A percentile compares a stretch with the other conserved stretches of the same genome.
phyloP scores from a whole-genome alignment of 2,329 filamentous ascomycete species.

The Ophiocordyceps camponoti-leonardi region DNA sequence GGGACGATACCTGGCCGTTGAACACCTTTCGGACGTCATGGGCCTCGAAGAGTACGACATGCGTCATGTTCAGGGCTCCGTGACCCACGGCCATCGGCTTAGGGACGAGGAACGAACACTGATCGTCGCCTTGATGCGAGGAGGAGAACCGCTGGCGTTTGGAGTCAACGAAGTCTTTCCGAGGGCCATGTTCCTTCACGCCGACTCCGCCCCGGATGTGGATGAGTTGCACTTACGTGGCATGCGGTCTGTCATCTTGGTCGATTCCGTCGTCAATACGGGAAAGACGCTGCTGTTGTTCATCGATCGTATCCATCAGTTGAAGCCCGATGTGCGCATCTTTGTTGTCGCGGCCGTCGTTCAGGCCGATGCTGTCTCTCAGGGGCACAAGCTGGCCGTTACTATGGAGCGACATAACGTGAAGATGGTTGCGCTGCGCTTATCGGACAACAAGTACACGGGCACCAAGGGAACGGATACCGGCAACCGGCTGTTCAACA shows the following conservation, averaged over 20 bases:
- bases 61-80: slow-evolving; percentile 30
- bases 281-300: slow-evolving; percentile 32
- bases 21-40: slow-evolving; percentile 27
- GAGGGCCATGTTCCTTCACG: slow-evolving; percentile 32
- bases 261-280: slow-evolving; percentile 45
- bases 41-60: slow-evolving; percentile 32
- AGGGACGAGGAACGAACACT: slow-evolving; percentile 26
- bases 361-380: slow-evolving; percentile 17
- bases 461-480: slow-evolving; percentile 37
- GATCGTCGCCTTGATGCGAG: slow-evolving; percentile 46
- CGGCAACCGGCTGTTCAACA: slow-evolving; percentile 42
- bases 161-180: slow-evolving; percentile 38
- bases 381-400: slow-evolving; percentile 3
- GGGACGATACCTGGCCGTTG: slow-evolving; percentile 35
- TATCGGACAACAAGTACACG: slow-evolving; percentile 38
- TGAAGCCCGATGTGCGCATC: slow-evolving; percentile 24
- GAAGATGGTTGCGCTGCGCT: slow-evolving; percentile 30
- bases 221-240: slow-evolving; percentile 20
- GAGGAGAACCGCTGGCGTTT: slow-evolving; percentile 42
- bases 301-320: slow-evolving; percentile 23
- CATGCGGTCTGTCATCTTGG: slow-evolving; percentile 27
- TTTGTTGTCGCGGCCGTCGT: slow-evolving; percentile 38
- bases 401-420: slow-evolving; percentile 10
- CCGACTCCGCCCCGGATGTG: slow-evolving; percentile 21
- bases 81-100: slow-evolving; percentile 26